Percentiles rank a stretch among this genome's conserved stretches.
These are phyloP conservation scores for Cyclotella sp. DNA, from an alignment of 108 stramenopile species.

Conservation along the genomic window DNA sequence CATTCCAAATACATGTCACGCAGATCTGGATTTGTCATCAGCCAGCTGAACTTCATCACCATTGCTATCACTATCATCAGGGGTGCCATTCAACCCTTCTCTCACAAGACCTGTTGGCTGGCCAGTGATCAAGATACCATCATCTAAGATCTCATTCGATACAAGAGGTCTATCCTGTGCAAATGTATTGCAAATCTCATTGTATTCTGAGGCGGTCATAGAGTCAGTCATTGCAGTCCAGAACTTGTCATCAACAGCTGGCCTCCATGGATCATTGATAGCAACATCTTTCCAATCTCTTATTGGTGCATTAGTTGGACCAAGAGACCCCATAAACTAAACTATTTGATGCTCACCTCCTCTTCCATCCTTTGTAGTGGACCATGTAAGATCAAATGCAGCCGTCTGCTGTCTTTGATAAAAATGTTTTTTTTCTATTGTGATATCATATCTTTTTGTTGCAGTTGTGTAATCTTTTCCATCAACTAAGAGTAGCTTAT, in stretches of 20 bases:
- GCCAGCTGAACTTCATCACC: background rate
- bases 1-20: background rate
- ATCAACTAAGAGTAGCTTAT: slow-evolving; percentile 9
- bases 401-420: too few species aligned
- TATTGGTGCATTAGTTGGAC: too few species aligned
- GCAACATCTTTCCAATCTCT: too few species aligned
- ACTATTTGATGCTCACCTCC: too few species aligned
- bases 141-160: background rate
- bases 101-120: background rate
- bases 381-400: too few species aligned
- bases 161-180: background rate
- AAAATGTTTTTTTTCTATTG: slow-evolving; percentile 10
- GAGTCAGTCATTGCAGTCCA: slow-evolving; percentile 5
- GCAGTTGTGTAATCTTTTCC: slow-evolving; percentile 6
- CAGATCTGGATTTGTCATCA: background rate
- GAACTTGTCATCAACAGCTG: background rate
- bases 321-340: too few species aligned
- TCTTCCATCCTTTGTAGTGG: too few species aligned
- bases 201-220: background rate
- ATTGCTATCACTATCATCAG: background rate
- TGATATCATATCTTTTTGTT: slow-evolving; percentile 3
- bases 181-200: background rate
- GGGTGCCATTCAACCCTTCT: background rate
- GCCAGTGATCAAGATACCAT: slow-evolving; percentile 10
- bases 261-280: too few species aligned